Base-by-base conservation (phyloP, 2,329 filamentous ascomycete species). In the Scedosporium dehoogii region DNA sequence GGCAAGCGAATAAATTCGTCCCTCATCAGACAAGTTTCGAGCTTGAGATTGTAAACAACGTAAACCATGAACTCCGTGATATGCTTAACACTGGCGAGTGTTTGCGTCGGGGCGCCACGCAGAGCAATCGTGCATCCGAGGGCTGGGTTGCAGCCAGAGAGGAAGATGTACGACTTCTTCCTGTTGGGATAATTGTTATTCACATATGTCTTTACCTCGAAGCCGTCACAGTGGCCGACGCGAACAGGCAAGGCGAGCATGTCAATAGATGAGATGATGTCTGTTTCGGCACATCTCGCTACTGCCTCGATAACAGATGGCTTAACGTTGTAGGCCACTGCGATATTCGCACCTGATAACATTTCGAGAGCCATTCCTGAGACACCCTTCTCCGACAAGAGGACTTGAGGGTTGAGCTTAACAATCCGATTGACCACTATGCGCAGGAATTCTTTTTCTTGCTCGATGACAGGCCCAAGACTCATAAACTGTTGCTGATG, bases 21-120 rank as follows among this genome's bases (percentile, higher is more conserved):
- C 60, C 91, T 85, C 83, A 99, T 90, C 56, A 99, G 79, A 68
- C 90, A 96, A 1, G 94, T 96, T 75, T 99, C 94, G 14, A 99
- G 81, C 71, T 96, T 96, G 61, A 99, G 80, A 69, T 97, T 99
- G 75, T 99, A 99, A 12, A 97, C 92, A 21, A 99, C 96, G 68
- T 97, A 99, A 44, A 96, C 89, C 93, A 99, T 97, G 71, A 99
- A 97, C 71, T 99, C 94, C 10, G 93, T 94, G 67, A 99, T 94
- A 60, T 86, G 85, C 75, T 99, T 99, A 73, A 99, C 86, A 68
- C 87, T 90, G 1, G 85, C 79, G 18, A 99, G 80, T 0, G 86
- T 80, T 58, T 84, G 78, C 33, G 86, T 87, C 64, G 89, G 86
- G 3, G 89, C 90, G 1, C 94, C 94, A 56, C 94, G 87, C 23